Evolutionary conservation across 495 filamentous ascomycete genomes (phyloP), one percentile per base, ranked within the genome.

Genomic region (Lasiosphaeris hirsuta): DNA sequence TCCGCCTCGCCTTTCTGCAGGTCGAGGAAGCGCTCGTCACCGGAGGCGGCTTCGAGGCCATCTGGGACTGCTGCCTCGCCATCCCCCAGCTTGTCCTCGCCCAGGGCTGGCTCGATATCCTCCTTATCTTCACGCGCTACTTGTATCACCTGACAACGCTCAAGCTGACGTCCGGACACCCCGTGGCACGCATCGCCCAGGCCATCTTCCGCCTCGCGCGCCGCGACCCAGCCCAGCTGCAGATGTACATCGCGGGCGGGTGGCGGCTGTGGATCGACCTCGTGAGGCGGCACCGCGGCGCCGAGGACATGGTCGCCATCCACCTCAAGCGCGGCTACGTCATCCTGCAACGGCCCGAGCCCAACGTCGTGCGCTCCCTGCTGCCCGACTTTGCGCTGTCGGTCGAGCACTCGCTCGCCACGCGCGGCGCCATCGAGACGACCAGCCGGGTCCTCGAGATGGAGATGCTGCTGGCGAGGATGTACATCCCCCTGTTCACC

Each of bases 61-160:
- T 71, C 34, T 71, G 69, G 69, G 69, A 71, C 55, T 69, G 67
- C 50, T 68, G 61, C 38, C 69, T 71, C 18, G 69, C 58, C 0
- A 59, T 71, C 0, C 69, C 69, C 0, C 69, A 71, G 6, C 61
- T 71, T 0, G 52, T 46, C 1, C 55, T 69, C n/a, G 39, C 40
- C 33, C 39, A 17, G 9, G 59, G 62, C 17, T 61, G 59, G 49
- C 55, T 39, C 10, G 66, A 69, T 51, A 51, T 70, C n/a, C 62
- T 70, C 3, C 7, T 37, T 45, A 64, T 65, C 37, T 70, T 65
- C 19, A 58, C 62, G 19, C 47, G 49, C 13, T 64, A 61, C 53
- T 57, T 70, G 3, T 42, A 59, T 50, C 48, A 58, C 3, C 49
- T 60, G n/a, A 60, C 68, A 0, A 23, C 7, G 30, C 34, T 70